Percentiles rank a stretch among this genome's conserved stretches.
Evolutionary conservation across 768 basidiomycete genomes (phyloP).

Genomic region (Gyrodon lividus): DNA sequence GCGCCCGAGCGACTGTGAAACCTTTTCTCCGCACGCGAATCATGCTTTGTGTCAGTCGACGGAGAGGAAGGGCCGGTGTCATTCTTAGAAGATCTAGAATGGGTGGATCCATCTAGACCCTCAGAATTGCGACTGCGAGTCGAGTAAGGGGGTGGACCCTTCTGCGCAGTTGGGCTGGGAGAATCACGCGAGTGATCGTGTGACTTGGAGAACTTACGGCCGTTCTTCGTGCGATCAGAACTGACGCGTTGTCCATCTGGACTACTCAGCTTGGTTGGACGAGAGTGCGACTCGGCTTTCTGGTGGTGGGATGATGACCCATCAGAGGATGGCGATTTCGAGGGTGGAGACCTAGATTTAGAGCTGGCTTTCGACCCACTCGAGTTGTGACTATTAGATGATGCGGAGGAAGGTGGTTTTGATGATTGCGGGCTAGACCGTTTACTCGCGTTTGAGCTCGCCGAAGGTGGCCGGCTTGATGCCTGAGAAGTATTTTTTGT

Average conservation of each 20-base stretch:
- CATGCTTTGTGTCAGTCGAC: conserved; percentile 3
- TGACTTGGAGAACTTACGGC: conserved; percentile 19
- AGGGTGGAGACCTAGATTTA: conserved; percentile 11
- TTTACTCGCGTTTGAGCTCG: conserved; percentile 29
- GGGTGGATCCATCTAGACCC: conserved; percentile 3
- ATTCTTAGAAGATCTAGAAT: conserved; percentile 16
- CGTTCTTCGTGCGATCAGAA: conserved; percentile 20
- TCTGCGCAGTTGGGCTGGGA: conserved; percentile 13
- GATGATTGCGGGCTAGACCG: conserved; percentile 13
- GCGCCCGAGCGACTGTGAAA: conserved; percentile 13
- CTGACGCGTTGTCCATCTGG: conserved; percentile 13
- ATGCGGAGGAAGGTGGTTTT: conserved; percentile 8
- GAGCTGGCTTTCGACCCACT: conserved; percentile 10
- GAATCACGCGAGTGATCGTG: conserved; percentile 22
- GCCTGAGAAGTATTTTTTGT: conserved; percentile 21
- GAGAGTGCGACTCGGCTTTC: conserved; percentile 17
- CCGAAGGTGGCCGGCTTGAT: conserved; percentile 32
- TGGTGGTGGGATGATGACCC: conserved; percentile 5
- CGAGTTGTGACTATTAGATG: conserved; percentile 12
- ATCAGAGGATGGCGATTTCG: conserved; percentile 14
- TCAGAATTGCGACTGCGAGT: conserved; percentile 13
- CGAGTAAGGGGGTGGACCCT: conserved; percentile 8
- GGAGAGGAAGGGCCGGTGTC: conserved; percentile 1
- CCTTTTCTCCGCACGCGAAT: conserved; percentile 11
- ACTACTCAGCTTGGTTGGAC: conserved; percentile 9